Base-by-base conservation (phyloP, 2,329 filamentous ascomycete genomes). In the Lojkania enalia region DNA sequence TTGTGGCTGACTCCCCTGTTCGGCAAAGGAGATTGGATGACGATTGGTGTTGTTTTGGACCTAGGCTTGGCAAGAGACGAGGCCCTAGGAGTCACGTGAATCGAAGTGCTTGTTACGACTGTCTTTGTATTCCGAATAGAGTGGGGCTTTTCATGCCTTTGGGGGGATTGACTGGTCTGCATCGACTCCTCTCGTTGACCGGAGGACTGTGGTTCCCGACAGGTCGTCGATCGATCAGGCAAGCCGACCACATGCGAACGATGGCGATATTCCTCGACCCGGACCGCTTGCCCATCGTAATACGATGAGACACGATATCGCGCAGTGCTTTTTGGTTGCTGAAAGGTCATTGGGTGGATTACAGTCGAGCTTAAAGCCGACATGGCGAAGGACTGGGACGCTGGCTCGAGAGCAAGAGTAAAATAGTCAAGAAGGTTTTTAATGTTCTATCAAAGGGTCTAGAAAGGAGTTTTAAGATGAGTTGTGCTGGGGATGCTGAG, bases 201-300 rank as follows among this genome's bases (percentile, higher is more conserved):
- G n/a, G n/a, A n/a, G n/a, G n/a, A n/a, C n/a, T n/a, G n/a, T n/a
- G n/a, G n/a, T n/a, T n/a, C n/a, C n/a, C n/a, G n/a, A n/a, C n/a
- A n/a, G n/a, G 37, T 31, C 42, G 43, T 14, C 14, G 44, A 29
- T 2, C 20, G 27, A 32, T 25, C 14, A 13, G 32, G 20, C 9
- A 21, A 25, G 23, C 35, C 31, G 33, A 35, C 40, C 20, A 53
- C 23, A 38, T 49, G 44, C 16, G 51, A 40, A 41, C 51, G 52
- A 52, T 53, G 55, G 55, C 50, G 55, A 55, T 49, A 58, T 37
- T 67, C 61, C 9, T 57, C 45, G 19, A 64, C 54, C 31, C 47
- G 58, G 31, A 59, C 39, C 36, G 41, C 49, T 21, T 49, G 48
- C 15, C 55, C 55, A 52, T 66, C 43, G 36, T 55, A 46, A 39